Conservation (phyloP, 2,329 filamentous ascomycete species). For the Leptographium wingfieldii region DNA sequence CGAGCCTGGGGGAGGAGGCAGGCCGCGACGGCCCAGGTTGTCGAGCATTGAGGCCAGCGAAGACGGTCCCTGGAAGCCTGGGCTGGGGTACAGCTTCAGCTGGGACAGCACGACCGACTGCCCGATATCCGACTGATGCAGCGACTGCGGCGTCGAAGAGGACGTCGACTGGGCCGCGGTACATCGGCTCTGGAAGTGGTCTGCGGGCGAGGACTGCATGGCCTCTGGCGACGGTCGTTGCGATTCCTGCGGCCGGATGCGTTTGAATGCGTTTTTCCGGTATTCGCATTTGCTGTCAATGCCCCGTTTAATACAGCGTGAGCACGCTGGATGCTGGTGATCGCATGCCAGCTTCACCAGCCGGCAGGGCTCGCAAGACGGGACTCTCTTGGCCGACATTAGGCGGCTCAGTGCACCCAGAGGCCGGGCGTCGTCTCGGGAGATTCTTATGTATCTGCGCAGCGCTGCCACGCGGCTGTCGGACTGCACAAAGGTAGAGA, state of each 20-base stretch:
- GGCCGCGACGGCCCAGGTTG: background rate
- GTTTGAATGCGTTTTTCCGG: conserved; percentile 4
- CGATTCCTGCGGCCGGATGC: background rate
- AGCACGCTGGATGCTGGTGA: conserved; percentile 3
- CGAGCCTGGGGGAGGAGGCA: background rate
- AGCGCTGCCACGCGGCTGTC: no score
- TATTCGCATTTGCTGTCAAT: background rate
- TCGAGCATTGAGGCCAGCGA: conserved; percentile 5
- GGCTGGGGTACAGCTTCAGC: conserved; percentile 4
- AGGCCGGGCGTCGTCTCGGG: no score
- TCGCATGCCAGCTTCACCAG: conserved; percentile 6
- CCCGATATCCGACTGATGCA: background rate
- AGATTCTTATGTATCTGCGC: no score
- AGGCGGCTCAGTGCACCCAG: no score
- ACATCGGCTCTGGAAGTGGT: background rate
- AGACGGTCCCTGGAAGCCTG: conserved; percentile 5
- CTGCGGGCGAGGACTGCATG: background rate
- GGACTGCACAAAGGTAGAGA: no score
- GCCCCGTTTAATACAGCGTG: conserved; percentile 3
- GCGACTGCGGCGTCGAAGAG: background rate
- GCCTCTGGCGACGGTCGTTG: background rate
- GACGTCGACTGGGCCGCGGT: background rate
- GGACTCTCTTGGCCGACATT: background rate
- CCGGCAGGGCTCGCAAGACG: conserved; percentile 6
- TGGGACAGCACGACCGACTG: background rate